Percentiles rank a stretch among this genome's conserved stretches.
Evolutionary conservation across 2,329 filamentous ascomycete genomes (phyloP).

Genomic region (Knufia fluminis): DNA sequence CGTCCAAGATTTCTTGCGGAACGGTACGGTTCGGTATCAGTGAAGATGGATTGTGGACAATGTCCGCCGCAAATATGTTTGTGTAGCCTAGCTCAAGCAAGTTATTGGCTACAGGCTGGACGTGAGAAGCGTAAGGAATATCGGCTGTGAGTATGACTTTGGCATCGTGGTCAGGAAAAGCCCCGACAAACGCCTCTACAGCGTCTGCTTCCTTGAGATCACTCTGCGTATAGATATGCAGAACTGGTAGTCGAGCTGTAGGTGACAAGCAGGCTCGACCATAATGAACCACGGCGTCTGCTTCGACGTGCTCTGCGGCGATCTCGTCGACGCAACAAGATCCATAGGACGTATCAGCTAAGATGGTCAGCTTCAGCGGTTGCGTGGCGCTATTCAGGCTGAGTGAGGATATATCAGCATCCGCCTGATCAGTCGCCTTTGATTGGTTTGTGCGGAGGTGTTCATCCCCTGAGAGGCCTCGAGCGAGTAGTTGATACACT

Average conservation of each 20-base stretch:
- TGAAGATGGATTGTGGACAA: conserved; percentile 70
- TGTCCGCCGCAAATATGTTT: conserved; percentile 57
- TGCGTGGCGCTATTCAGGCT: conserved; percentile 16
- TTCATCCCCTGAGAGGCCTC: conserved; percentile 35
- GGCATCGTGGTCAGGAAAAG: conserved; percentile 55
- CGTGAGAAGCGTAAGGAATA: conserved; percentile 72
- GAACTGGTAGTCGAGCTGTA: conserved; percentile 73
- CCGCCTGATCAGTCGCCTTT: conserved; percentile 4
- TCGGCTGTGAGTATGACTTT: conserved; percentile 80
- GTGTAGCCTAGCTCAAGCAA: conserved; percentile 59
- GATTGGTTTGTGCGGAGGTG: background rate
- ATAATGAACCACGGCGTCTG: conserved; percentile 89
- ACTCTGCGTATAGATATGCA: conserved; percentile 80
- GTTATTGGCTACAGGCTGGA: conserved; percentile 47
- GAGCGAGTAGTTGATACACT: conserved; percentile 59
- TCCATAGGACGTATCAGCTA: conserved; percentile 94
- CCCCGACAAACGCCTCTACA: conserved; percentile 53
- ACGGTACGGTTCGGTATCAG: conserved; percentile 75
- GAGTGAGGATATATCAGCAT: background rate
- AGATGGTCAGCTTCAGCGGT: conserved; percentile 57
- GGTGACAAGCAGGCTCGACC: conserved; percentile 86
- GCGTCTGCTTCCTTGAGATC: conserved; percentile 54
- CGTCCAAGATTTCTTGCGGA: conserved; percentile 40
- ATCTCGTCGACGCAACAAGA: conserved; percentile 96
- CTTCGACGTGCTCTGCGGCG: conserved; percentile 84